Base-by-base conservation (phyloP, 257 asterid genomes). In the Petunia secreta region DNA sequence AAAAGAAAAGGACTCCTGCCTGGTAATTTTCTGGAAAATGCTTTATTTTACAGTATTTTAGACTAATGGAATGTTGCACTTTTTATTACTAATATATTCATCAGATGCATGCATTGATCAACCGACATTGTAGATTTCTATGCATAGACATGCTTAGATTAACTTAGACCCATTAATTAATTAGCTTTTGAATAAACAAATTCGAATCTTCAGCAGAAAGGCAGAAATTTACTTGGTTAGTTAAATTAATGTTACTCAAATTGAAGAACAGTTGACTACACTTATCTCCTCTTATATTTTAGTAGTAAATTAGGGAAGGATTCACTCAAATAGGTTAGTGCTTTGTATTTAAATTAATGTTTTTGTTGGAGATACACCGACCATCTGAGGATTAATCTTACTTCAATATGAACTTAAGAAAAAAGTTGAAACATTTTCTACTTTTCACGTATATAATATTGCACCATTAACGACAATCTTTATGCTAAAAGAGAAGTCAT, bases 1-100 rank as follows among this genome's bases (percentile, higher is more conserved):
- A 82, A 46, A 92, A 88, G 80, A 85, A 88, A 4, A 87, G 99
- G 25, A 91, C 92, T 76, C 99, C 99, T 59, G 99, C 99, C 78
- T 95, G 99, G 99, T 95, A 89, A 77, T 86, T 69, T 65, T 48
- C 62, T 43, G 8, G 4, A n/a, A 78, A 4, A 9, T 48, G 50
- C 34, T 8, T 58, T 43, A n/a, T 16, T 43, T 68, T 16, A 43
- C 25, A 25, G 10, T 52, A 8, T 8, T 52, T 9, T 0, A 57
- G 34, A 15, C 34, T 57, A 15, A 57, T 57, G 9, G 34, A 57
- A n/a, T 57, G 3, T 57, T 57, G 36, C 9, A 8, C 14, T 48
- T 15, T 63, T 10, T 36, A 36, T 1, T 63, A 25, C 25, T 25
- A 63, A 46, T 25, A 34, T 48, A 71, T 48, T 34, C 2, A 71